phyloP scores from a whole-genome alignment of 768 basidiomycete genomes.

The Rhodocollybia butyracea region DNA sequence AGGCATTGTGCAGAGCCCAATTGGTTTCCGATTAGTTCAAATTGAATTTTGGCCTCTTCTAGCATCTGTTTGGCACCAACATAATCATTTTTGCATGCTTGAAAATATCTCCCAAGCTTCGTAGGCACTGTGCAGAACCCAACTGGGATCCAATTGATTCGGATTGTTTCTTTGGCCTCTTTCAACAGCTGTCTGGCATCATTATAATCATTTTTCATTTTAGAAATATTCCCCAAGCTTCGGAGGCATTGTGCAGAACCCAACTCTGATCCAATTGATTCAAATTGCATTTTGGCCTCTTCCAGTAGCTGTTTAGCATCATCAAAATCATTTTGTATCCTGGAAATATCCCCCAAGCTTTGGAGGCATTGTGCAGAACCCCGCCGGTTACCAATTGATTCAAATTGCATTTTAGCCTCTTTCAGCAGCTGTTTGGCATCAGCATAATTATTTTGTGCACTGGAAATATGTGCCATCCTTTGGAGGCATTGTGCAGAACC shows the following conservation, averaged over 20 bases:
- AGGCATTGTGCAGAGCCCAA: not conserved
- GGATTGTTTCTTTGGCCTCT: not conserved
- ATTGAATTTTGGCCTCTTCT: too few relatives aligned
- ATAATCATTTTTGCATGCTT: not conserved
- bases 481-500: not conserved
- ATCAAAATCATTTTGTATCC: too few relatives aligned
- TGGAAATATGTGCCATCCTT: not conserved
- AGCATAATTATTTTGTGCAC: not conserved
- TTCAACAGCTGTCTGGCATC: not conserved
- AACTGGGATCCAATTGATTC: not conserved
- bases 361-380: not conserved
- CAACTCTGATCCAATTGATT: too few relatives aligned
- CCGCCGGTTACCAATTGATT: not conserved
- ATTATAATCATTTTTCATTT: not conserved
- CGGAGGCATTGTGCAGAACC: too few relatives aligned
- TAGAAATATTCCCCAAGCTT: not conserved
- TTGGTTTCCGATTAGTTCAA: not conserved
- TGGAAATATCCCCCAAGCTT: not conserved
- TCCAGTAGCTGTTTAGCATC: too few relatives aligned
- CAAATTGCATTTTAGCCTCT: too few relatives aligned
- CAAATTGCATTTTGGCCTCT: too few relatives aligned
- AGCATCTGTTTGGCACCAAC: not conserved
- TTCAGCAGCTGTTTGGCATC: not conserved
- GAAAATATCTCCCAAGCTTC: too few relatives aligned
- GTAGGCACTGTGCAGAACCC: not conserved